phyloP scores from a whole-genome alignment of 441 rosid species.

The Aleurites moluccanus region DNA sequence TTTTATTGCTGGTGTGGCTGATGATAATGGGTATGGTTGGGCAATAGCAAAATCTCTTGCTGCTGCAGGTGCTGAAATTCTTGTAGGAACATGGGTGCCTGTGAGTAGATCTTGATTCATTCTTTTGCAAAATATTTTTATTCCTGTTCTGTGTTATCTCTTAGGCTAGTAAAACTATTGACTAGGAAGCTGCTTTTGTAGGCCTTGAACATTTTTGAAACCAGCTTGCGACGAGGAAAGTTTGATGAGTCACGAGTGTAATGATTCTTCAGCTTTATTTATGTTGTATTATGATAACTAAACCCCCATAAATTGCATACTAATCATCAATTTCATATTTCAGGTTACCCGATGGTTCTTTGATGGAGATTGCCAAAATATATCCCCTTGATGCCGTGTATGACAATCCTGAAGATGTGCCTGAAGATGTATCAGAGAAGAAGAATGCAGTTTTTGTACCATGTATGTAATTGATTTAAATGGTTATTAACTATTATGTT shows the following conservation, averaged over 20 bases:
- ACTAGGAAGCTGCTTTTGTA: constrained; percentile 29
- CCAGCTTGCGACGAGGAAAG: constrained; percentile 76
- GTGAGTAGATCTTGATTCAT: constrained; percentile 42
- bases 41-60: constrained; percentile 98
- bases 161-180: neutral
- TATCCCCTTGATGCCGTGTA: constrained; percentile 92
- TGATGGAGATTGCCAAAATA: constrained; percentile 87
- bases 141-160: neutral
- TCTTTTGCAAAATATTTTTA: neutral
- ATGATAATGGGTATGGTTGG: constrained; percentile 99
- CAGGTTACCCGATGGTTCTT: constrained; percentile 91
- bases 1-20: constrained; percentile 96
- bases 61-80: constrained; percentile 95
- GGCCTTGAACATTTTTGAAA: constrained; percentile 86
- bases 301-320: neutral
- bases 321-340: constrained; percentile 24
- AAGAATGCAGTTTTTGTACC: constrained; percentile 5
- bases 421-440: constrained; percentile 73
- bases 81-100: constrained; percentile 98
- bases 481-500: neutral
- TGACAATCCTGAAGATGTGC: constrained; percentile 80
- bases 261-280: constrained; percentile 10
- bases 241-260: constrained; percentile 41
- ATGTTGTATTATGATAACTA: neutral
- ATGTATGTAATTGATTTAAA: neutral